Base-by-base conservation (phyloP, 306 rosid genomes). In the Fagus crenata region DNA sequence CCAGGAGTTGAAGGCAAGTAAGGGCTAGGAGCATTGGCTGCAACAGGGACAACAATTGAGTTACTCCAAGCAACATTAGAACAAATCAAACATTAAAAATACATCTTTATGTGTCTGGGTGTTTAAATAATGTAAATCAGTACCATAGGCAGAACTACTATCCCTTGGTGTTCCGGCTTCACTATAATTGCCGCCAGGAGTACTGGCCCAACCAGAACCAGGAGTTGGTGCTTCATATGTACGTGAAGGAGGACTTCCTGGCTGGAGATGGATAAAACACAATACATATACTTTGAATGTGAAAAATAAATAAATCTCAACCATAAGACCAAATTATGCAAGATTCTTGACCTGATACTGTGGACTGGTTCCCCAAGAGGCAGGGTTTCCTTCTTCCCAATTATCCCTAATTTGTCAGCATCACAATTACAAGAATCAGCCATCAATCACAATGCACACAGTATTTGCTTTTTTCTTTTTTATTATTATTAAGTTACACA, bases 341-440 rank as follows among this genome's bases (percentile, higher is more conserved):
- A 22, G 28, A 22, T 22, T 22, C 28, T 77, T 73, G 49, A 92
- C 99, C 96, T 92, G 99, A 83, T 92, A 92, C 79, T 90, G 98
- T 39, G 99, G 99, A 74, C 98, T 95, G 53, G 92, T 13, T 67
- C 93, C 93, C 99, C 98, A 95, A 81, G 97, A 90, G 77, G 81
- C 99, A 49, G 99, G 99, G 82, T 95, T 95, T 75, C 92, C 99
- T 70, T 95, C 99, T 81, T 95, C 99, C 97, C 97, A 95, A 77
- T 89, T 89, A 76, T 95, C 98, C 96, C 98, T 92, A 80, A 60
- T 82, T 77, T 78, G 41, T 72, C 53, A 70, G 54, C 73, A 87
- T 49, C 81, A 82, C 7, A 74, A 31, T 74, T 68, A 33, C 51
- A 67, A 17, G 39, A 51, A 67, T 69, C 77, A 86, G 79, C 78